phyloP scores from a whole-genome alignment of 2,329 filamentous ascomycete species.

The Thielaviopsis euricoi region DNA sequence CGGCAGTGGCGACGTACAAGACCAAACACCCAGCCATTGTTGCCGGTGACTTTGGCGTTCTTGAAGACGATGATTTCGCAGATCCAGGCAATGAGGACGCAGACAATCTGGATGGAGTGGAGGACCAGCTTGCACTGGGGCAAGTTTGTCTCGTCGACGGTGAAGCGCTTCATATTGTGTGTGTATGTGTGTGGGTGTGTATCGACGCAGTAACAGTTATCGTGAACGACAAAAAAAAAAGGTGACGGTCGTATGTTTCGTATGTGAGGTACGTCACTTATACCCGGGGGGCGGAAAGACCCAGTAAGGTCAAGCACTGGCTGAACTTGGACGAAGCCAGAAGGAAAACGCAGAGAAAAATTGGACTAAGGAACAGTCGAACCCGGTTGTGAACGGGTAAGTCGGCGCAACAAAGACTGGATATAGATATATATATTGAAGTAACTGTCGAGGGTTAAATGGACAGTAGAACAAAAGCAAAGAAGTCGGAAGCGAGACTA shows the following conservation, averaged over 20 bases:
- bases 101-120: conserved; percentile 37
- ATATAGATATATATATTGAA: too few relatives aligned
- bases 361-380: too few relatives aligned
- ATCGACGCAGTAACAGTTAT: neutral
- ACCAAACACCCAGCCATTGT: conserved; percentile 47
- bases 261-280: neutral
- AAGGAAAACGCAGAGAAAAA: neutral
- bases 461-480: neutral
- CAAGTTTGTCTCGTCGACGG: conserved; percentile 15
- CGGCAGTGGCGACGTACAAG: conserved; percentile 30
- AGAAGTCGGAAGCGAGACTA: neutral
- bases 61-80: conserved; percentile 44
- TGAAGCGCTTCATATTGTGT: conserved; percentile 1
- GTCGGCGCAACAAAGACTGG: neutral
- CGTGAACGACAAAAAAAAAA: neutral
- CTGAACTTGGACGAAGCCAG: neutral
- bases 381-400: neutral
- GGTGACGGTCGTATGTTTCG: neutral
- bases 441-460: neutral
- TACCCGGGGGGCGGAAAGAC: neutral
- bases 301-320: neutral
- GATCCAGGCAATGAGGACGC: conserved; percentile 39
- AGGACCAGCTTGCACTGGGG: conserved; percentile 40
- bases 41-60: conserved; percentile 34
- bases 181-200: neutral